Base-by-base conservation (phyloP, 2,329 filamentous ascomycete species). In the Claviceps sp. region DNA sequence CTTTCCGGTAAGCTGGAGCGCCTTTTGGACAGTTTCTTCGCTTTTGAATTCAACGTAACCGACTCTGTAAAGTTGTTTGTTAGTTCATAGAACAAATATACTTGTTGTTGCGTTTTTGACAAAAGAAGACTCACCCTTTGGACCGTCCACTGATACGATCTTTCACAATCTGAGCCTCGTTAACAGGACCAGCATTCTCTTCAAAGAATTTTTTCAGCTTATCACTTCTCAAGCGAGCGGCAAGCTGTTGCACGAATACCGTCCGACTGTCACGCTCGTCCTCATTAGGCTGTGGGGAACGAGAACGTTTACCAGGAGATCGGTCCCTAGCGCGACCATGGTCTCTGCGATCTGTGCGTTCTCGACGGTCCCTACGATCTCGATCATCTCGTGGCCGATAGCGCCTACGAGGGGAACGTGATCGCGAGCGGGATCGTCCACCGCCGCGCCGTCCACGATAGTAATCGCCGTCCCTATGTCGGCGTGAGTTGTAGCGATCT, bases 41-140 rank as follows among this genome's bases (percentile, higher is more conserved):
- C 87, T 82, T 68, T 90, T 94, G 72, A 98, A 98, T 76, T 98
- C 93, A 75, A 98, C 94, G 65, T 98, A 98, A 67, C 94, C 93
- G 69, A 98, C 93, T 70, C 93, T 97, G 2, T 3, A 36, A 13
- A 5, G 18, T 14, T 37, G 13, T 24, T 44, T 30, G 44, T 46
- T 34, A 46, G 26, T 7, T 34, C 3, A 26, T 45, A 6, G 13
- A 34, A 20, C 2, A 18, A 34, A 13, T 8, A 30, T 1, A 43
- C 16, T 11, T 11, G 41, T 41, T 41, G 13, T n/a, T 38, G 16
- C 38, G 2, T 42, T n/a, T 13, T 13, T 20, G 5, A 37, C 1
- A 37, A 20, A 6, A 16, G n/a, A 37, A 36, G 13, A 65, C 85
- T 65, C 76, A 95, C 91, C 93, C 93, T 77, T 98, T 98, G 56